Evolutionary conservation across 768 basidiomycete species (phyloP), one percentile per base, ranked within the genome.

Genomic region (Boletus insuetus): DNA sequence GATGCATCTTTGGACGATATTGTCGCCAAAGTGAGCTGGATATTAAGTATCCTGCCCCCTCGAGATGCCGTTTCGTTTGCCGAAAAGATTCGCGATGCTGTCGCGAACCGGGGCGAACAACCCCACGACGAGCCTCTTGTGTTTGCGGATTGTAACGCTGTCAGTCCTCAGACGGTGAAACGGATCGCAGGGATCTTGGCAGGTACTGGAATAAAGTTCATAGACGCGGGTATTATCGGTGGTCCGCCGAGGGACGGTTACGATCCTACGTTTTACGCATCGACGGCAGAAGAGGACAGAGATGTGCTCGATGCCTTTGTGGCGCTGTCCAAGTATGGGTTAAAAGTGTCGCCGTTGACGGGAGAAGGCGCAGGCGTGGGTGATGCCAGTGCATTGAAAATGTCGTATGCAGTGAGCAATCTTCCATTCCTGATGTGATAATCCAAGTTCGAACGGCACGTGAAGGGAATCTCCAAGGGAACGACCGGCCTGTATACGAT

Each of bases 331-430:
- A 60, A 72, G 51, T 75, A 73, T 49, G 82, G 82, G 5, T 60
- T 82, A 20, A 79, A 76, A 60, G 68, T 81, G 11, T 76, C 74
- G 16, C 64, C 73, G 4, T 61, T 85, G 59, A 74, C 64, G 41
- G 80, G 78, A 22, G 77, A 80, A 50, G 79, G 76, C 29, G 72
- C 73, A 1, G 77, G 77, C 3, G 71, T 82, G 22, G 82, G 84
- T 6, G 82, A 80, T 58, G 84, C 82, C 2, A 85, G 83, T 56
- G 82, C 82, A 6, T 64, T 85, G 55, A 85, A 85, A 68, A 83
- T 84, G 83, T 81, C 82, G 19, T 83, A 85, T 67, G 80, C 79
- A 46, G 83, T 84, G 50, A 63, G 78, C 69, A n/a, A 46, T 22
- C 40, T 55, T 53, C 40, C 38, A 26, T 49, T 51, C 38, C 3